A percentile compares a stretch with the other conserved stretches of the same genome.
Evolutionary conservation across 352 stramenopile species (phyloP).

Genomic region (Globisporangium echinulatum): DNA sequence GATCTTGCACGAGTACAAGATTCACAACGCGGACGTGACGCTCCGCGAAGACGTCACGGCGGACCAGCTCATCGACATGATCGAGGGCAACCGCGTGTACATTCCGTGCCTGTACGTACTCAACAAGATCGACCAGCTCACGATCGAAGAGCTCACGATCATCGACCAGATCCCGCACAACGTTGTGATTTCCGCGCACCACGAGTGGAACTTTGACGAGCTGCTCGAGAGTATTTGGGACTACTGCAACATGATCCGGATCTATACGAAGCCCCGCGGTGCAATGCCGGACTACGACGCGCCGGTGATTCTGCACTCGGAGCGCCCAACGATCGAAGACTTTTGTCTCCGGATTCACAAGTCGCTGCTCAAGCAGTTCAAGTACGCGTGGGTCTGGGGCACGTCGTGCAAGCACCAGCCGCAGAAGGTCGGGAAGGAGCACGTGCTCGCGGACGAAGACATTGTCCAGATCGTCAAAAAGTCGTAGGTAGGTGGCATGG

Average conservation of each 20-base stretch:
- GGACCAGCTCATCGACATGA: slow-evolving; percentile 99
- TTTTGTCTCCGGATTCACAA: slow-evolving; percentile 95
- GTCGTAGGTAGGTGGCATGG: slow-evolving; percentile 34
- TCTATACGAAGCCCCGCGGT: slow-evolving; percentile 98
- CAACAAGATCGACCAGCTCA: slow-evolving; percentile 99
- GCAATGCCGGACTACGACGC: slow-evolving; percentile 94
- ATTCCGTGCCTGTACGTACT: slow-evolving; percentile 98
- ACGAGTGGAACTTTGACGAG: slow-evolving; percentile 98
- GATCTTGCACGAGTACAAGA: slow-evolving; percentile 98
- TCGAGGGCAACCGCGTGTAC: slow-evolving; percentile 98
- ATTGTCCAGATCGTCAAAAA: slow-evolving; percentile 99
- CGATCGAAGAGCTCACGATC: slow-evolving; percentile 98
- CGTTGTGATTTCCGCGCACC: slow-evolving; percentile 94
- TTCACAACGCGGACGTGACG: slow-evolving; percentile 97
- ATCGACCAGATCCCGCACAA: slow-evolving; percentile 98
- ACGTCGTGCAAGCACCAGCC: slow-evolving; percentile 97
- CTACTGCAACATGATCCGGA: slow-evolving; percentile 96
- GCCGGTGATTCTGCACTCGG: slow-evolving; percentile 96
- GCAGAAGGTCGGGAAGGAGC: slow-evolving; percentile 98
- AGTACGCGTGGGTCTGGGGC: slow-evolving; percentile 98
- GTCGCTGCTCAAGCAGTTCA: slow-evolving; percentile 84
- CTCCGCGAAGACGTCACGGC: slow-evolving; percentile 94
- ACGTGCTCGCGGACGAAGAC: slow-evolving; percentile 97
- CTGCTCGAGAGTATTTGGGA: slow-evolving; percentile 97
- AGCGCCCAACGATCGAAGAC: slow-evolving; percentile 94